Evolutionary conservation across 768 basidiomycete species (phyloP).

Genomic region (Pleurotus sapidus): DNA sequence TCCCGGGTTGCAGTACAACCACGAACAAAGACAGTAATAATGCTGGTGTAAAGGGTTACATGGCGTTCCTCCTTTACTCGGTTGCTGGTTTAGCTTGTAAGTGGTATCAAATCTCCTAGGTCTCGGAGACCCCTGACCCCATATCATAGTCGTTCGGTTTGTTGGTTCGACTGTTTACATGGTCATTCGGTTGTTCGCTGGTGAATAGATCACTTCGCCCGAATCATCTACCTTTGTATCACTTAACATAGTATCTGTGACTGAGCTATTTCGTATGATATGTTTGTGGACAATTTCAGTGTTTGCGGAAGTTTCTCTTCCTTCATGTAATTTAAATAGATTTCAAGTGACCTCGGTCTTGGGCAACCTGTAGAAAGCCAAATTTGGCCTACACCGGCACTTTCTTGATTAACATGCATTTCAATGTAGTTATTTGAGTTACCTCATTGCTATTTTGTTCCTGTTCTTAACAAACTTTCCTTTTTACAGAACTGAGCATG

Average conservation of each 20-base stretch:
- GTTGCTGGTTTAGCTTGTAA: conserved; percentile 85
- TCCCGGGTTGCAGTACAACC: neutral
- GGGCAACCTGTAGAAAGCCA: too few relatives aligned
- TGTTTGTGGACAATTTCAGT: too few relatives aligned
- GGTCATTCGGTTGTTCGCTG: conserved; percentile 82
- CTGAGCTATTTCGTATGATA: neutral
- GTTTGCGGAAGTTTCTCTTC: too few relatives aligned
- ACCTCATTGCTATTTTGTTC: too few relatives aligned
- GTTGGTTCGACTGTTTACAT: conserved; percentile 80
- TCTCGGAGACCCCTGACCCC: neutral
- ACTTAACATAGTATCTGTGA: neutral
- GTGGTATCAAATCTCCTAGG: conserved; percentile 26
- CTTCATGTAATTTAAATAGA: too few relatives aligned
- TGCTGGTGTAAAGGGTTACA: conserved; percentile 74
- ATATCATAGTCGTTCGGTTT: conserved; percentile 71
- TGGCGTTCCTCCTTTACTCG: conserved; percentile 86
- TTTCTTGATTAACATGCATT: too few relatives aligned
- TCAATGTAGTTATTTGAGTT: too few relatives aligned
- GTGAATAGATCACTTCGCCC: conserved; percentile 54
- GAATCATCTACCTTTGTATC: neutral
- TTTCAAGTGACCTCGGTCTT: too few relatives aligned
- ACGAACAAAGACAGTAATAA: conserved; percentile 42
- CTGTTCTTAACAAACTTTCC: too few relatives aligned
- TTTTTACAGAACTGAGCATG: too few relatives aligned
- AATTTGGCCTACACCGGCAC: too few relatives aligned